These are phyloP conservation scores for Tagetes erecta DNA, from an alignment of 129 eudicot species.

Conservation along the genomic window DNA sequence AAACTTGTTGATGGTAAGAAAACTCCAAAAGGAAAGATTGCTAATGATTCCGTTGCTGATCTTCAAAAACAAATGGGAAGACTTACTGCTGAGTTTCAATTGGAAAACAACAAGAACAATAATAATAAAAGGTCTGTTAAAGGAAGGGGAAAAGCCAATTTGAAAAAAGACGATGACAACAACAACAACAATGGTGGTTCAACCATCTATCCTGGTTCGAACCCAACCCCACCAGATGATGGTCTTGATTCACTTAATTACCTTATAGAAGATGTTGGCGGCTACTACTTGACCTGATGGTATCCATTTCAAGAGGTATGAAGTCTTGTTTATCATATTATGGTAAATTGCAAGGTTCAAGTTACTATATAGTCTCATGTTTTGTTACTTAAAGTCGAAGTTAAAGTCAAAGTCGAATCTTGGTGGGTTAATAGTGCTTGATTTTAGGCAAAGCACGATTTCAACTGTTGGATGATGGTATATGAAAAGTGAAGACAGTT, in stretches of 20 bases:
- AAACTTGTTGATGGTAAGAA: conserved; percentile 82
- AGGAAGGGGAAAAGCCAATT: conserved; percentile 48
- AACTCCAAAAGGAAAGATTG: conserved; percentile 61
- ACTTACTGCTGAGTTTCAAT: conserved; percentile 76
- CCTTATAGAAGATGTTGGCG: conserved; percentile 63
- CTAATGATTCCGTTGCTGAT: conserved; percentile 72
- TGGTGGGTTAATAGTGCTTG: conserved; percentile 38
- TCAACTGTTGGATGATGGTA: conserved; percentile 47
- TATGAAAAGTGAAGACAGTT: conserved; percentile 31
- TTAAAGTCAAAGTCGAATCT: conserved; percentile 6
- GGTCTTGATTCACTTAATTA: conserved; percentile 58
- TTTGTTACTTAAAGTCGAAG: conserved; percentile 24
- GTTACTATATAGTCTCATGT: conserved; percentile 7
- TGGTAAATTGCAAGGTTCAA: conserved; percentile 11
- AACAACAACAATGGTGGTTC: conserved; percentile 24
- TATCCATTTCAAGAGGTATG: conserved; percentile 33
- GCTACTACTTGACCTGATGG: conserved; percentile 54
- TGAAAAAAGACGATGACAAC: conserved; percentile 28
- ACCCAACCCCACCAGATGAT: conserved; percentile 39
- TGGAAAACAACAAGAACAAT: conserved; percentile 38
- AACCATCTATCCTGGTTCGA: conserved; percentile 39
- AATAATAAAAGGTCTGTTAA: conserved; percentile 35
- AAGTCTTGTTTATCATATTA: conserved; percentile 25
- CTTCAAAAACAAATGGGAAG: conserved; percentile 85
- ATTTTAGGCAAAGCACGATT: conserved; percentile 45